These are phyloP conservation scores for Nepenthes mirabilis DNA, from an alignment of 148 eudicot genomes.

Conservation along the genomic window DNA sequence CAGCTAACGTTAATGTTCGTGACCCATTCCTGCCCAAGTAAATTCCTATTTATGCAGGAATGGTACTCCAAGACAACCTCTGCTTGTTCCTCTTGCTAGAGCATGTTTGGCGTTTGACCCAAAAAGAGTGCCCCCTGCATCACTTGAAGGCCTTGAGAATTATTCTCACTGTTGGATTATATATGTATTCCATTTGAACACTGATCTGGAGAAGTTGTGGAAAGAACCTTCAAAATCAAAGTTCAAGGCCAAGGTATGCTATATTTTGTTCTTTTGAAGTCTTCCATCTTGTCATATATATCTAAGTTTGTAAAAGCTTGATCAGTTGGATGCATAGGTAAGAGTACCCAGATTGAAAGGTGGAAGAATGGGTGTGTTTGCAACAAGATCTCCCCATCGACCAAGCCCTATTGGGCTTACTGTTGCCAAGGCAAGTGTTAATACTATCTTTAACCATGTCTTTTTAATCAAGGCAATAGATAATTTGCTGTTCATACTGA, in stretches of 20 bases:
- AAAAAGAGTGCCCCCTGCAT: slow-evolving; percentile 64
- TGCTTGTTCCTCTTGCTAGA: slow-evolving; percentile 88
- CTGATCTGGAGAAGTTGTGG: slow-evolving; percentile 91
- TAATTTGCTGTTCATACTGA: not conserved
- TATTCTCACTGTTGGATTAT: slow-evolving; percentile 95
- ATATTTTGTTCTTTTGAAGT: not conserved
- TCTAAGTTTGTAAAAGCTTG: not conserved
- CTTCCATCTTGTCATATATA: not conserved
- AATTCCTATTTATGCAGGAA: slow-evolving; percentile 29
- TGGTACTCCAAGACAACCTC: slow-evolving; percentile 97
- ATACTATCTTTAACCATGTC: not conserved
- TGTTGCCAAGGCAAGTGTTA: slow-evolving; percentile 64
- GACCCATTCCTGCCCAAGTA: too few species aligned
- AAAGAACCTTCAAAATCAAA: slow-evolving; percentile 67
- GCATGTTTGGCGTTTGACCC: slow-evolving; percentile 70
- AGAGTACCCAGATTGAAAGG: slow-evolving; percentile 89
- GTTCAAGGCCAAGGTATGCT: slow-evolving; percentile 75
- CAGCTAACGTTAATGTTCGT: too few species aligned
- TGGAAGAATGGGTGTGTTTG: slow-evolving; percentile 74
- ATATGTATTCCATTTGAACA: slow-evolving; percentile 86
- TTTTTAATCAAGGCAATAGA: not conserved
- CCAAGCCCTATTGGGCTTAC: slow-evolving; percentile 96
- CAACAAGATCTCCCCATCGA: slow-evolving; percentile 97
- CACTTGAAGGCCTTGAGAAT: slow-evolving; percentile 83
- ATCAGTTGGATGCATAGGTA: slow-evolving; percentile 39